phyloP scores from a whole-genome alignment of 2,329 filamentous ascomycete species.

The Penicillium griseofulvum region DNA sequence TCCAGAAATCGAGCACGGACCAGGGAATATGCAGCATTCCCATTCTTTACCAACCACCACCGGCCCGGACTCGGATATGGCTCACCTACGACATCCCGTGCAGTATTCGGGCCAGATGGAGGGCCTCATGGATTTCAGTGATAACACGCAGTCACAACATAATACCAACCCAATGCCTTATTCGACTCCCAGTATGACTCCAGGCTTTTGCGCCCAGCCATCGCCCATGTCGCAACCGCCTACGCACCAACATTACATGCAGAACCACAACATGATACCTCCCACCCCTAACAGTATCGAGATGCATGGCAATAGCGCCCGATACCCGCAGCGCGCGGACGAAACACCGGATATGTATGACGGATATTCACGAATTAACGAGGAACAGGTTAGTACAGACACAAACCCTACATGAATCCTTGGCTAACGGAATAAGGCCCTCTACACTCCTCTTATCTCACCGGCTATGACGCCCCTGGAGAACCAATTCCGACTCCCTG shows the following conservation, averaged over 20 bases:
- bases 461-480: constrained; percentile 52
- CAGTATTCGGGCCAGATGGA: constrained; percentile 35
- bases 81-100: constrained; percentile 25
- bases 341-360: constrained; percentile 46
- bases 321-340: constrained; percentile 42
- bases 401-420: not conserved
- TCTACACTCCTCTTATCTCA: constrained; percentile 51
- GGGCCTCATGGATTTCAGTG: constrained; percentile 36
- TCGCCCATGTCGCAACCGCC: constrained; percentile 24
- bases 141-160: constrained; percentile 15
- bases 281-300: constrained; percentile 52
- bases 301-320: constrained; percentile 44
- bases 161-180: constrained; percentile 25
- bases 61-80: constrained; percentile 27
- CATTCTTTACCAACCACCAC: constrained; percentile 34
- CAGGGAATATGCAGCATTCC: constrained; percentile 35
- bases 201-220: constrained; percentile 33
- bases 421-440: constrained; percentile 33
- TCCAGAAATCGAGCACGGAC: constrained; percentile 42
- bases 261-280: constrained; percentile 40
- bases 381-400: constrained; percentile 41
- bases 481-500: constrained; percentile 46
- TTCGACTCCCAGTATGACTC: constrained; percentile 31
- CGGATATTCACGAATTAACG: constrained; percentile 42
- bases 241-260: constrained; percentile 29